phyloP scores from a whole-genome alignment of 495 filamentous ascomycete species.

The Talaromyces trachyspermus region DNA sequence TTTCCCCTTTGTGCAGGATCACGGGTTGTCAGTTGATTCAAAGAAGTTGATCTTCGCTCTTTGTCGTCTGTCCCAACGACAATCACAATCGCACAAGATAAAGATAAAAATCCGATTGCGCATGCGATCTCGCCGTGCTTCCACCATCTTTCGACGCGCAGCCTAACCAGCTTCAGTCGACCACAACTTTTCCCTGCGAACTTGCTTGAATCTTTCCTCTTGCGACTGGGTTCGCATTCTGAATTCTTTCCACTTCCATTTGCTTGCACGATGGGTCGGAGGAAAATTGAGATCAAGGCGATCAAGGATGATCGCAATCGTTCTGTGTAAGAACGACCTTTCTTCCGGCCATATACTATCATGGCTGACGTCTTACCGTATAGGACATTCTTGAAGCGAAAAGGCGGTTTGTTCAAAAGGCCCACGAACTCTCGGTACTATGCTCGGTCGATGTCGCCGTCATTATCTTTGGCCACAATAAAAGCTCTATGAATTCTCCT shows the following conservation, averaged over 20 bases:
- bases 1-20: too few species aligned
- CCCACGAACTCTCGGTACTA: conserved; percentile 93
- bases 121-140: too few species aligned
- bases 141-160: too few species aligned
- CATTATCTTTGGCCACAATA: conserved; percentile 96
- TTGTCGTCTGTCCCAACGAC: too few species aligned
- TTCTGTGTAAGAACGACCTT: conserved; percentile 71
- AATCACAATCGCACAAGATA: too few species aligned
- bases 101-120: too few species aligned
- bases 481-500: conserved; percentile 98
- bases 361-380: not conserved
- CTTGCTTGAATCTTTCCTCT: too few species aligned
- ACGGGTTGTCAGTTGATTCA: too few species aligned
- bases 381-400: conserved; percentile 97
- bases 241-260: conserved; percentile 1
- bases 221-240: too few species aligned
- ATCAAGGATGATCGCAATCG: conserved; percentile 99
- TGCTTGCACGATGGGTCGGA: conserved; percentile 56
- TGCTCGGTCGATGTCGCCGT: conserved; percentile 98
- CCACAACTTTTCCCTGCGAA: not conserved
- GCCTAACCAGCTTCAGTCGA: too few species aligned
- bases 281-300: conserved; percentile 97
- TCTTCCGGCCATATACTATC: not conserved
- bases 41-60: too few species aligned
- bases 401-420: conserved; percentile 99